A percentile compares a stretch with the other conserved stretches of the same genome.
Evolutionary conservation across 2,329 filamentous ascomycete genomes (phyloP).

Genomic region (Paecilomyces variotii): DNA sequence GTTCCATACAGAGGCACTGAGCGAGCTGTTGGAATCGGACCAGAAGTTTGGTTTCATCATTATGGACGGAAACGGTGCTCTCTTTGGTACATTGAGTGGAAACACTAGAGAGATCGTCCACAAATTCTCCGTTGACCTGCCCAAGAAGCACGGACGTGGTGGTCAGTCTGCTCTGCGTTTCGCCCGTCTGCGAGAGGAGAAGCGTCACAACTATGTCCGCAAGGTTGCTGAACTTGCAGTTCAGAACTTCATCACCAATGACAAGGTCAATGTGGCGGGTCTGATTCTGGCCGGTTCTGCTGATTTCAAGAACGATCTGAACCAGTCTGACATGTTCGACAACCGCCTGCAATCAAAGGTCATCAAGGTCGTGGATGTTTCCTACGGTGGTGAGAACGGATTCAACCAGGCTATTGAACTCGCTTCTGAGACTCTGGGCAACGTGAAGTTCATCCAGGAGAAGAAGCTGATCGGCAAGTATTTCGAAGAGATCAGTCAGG

Average conservation of each 20-base stretch:
- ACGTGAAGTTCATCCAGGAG: constrained; percentile 99
- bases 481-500: constrained; percentile 98
- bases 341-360: constrained; percentile 85
- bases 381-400: constrained; percentile 96
- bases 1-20: constrained; percentile 95
- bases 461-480: constrained; percentile 99
- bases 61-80: constrained; percentile 98
- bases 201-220: constrained; percentile 99
- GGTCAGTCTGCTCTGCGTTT: constrained; percentile 99
- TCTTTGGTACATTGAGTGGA: constrained; percentile 93
- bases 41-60: constrained; percentile 99
- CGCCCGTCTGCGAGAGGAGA: constrained; percentile 97
- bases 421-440: constrained; percentile 88
- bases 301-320: constrained; percentile 99
- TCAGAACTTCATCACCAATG: constrained; percentile 96
- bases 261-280: constrained; percentile 97
- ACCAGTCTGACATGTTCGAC: constrained; percentile 96
- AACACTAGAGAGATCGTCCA: constrained; percentile 96
- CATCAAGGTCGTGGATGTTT: constrained; percentile 98
- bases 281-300: constrained; percentile 93
- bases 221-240: constrained; percentile 97
- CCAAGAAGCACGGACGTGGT: constrained; percentile 99
- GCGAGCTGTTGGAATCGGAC: constrained; percentile 94
- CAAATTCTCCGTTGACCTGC: constrained; percentile 97
- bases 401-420: constrained; percentile 99